Evolutionary conservation across 2,329 filamentous ascomycete genomes (phyloP).

Genomic region (Monosporascus ibericus): DNA sequence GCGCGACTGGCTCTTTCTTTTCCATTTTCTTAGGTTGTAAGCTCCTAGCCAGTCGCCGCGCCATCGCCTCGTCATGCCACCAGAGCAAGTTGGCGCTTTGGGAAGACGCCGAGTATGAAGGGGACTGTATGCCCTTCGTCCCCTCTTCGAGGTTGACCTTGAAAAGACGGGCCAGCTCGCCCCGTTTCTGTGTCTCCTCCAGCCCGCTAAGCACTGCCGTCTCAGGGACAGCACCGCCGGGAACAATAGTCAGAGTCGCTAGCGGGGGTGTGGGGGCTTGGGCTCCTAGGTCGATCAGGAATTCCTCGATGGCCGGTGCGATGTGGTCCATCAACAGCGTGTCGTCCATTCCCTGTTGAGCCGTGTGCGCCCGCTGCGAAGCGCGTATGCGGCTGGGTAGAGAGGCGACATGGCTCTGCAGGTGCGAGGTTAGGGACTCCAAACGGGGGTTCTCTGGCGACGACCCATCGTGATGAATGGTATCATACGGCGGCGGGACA

Average conservation of each 20-base stretch:
- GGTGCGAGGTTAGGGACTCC: conserved; percentile 16
- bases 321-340: conserved; percentile 32
- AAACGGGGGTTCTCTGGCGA: conserved; percentile 4
- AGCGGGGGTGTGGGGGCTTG: conserved; percentile 22
- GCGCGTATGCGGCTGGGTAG: conserved; percentile 32
- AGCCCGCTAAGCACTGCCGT: conserved; percentile 19
- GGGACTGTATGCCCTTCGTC: conserved; percentile 2
- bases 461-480: background rate
- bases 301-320: conserved; percentile 34
- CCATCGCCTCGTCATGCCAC: conserved; percentile 43
- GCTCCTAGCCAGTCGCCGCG: conserved; percentile 36
- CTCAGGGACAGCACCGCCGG: conserved; percentile 31
- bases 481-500: conserved; percentile 20
- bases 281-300: conserved; percentile 33
- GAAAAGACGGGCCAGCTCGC: conserved; percentile 18
- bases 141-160: conserved; percentile 8
- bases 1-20: conserved; percentile 1
- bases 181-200: conserved; percentile 22
- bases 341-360: conserved; percentile 31
- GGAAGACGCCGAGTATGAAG: background rate
- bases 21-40: conserved; percentile 30
- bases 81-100: conserved; percentile 27
- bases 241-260: conserved; percentile 40
- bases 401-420: conserved; percentile 27
- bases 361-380: conserved; percentile 26